These are phyloP conservation scores for Cucurbita argyrosperma DNA, from an alignment of 306 rosid species.

Conservation along the genomic window DNA sequence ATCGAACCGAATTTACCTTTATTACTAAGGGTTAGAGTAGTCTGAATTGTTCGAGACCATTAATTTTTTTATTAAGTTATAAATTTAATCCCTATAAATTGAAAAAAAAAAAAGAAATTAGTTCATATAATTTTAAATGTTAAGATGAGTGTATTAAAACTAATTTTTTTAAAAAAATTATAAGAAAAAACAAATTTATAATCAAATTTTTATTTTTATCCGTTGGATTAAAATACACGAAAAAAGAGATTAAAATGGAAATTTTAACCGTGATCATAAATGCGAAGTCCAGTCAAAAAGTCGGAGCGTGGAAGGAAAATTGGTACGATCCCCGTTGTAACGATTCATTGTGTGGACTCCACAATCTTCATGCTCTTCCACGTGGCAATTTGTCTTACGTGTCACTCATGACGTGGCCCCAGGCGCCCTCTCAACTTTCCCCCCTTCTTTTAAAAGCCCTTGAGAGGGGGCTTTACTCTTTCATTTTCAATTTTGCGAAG, in stretches of 20 bases:
- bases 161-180: too few species aligned
- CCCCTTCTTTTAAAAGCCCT: neutral
- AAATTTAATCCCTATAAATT: too few species aligned
- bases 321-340: neutral
- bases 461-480: neutral
- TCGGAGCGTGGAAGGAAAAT: neutral
- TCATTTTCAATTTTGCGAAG: neutral
- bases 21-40: too few species aligned
- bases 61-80: too few species aligned
- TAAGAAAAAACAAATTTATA: too few species aligned
- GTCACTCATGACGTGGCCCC: conserved; percentile 15
- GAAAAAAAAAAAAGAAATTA: too few species aligned
- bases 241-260: neutral
- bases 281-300: neutral
- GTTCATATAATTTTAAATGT: too few species aligned
- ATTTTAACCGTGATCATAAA: neutral
- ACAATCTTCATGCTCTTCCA: neutral
- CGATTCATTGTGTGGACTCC: neutral
- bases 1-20: too few species aligned
- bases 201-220: too few species aligned
- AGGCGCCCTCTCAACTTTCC: conserved; percentile 27
- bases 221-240: neutral
- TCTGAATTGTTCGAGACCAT: too few species aligned
- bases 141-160: too few species aligned
- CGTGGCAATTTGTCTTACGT: conserved; percentile 9